Conservation (phyloP, 345 rosid genomes). For the Reutealis trisperma region DNA sequence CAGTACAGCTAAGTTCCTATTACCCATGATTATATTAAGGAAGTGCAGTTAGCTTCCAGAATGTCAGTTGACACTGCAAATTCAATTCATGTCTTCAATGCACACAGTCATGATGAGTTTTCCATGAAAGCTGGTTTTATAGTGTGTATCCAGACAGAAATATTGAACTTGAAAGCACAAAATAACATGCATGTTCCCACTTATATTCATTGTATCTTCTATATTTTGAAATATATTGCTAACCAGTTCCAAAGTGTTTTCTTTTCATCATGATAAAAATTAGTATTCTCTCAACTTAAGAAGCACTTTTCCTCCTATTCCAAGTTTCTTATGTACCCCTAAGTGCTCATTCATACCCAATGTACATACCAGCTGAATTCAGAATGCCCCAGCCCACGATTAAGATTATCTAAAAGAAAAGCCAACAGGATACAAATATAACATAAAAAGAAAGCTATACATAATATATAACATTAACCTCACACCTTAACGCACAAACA, state of each 20-base stretch:
- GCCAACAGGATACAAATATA: background rate
- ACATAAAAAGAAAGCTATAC: background rate
- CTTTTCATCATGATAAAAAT: no score
- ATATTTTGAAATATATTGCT: background rate
- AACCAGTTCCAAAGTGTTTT: background rate
- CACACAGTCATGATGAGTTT: background rate
- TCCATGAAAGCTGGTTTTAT: background rate
- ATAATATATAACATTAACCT: no score
- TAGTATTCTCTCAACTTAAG: no score
- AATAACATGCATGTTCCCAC: background rate
- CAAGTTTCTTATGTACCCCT: no score
- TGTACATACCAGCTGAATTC: background rate
- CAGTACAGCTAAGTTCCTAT: background rate
- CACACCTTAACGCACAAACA: background rate
- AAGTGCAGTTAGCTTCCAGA: background rate
- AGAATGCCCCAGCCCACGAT: background rate
- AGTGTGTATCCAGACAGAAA: background rate
- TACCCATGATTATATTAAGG: background rate
- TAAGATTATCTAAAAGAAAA: background rate
- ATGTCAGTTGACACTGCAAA: background rate
- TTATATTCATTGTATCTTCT: background rate
- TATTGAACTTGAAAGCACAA: background rate
- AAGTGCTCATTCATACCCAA: no score
- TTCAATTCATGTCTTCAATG: background rate
- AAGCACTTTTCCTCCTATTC: no score